Evolutionary conservation across 345 rosid species (phyloP).

Genomic region (Eucalyptus rudis): DNA sequence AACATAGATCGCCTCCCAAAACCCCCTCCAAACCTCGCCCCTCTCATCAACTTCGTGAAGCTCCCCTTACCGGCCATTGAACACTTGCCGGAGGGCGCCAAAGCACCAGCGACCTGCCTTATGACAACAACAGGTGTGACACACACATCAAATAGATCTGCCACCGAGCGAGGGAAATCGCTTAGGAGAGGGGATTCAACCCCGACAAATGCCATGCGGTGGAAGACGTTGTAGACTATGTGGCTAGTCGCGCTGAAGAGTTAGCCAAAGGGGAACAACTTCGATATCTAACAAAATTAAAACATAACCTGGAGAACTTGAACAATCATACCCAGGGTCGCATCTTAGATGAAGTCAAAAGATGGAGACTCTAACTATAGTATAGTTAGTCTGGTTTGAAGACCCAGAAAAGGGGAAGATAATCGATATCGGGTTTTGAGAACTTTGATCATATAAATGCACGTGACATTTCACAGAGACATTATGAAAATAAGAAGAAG

Average conservation of each 20-base stretch:
- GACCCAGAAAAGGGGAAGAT: background rate
- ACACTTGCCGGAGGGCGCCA: slow-evolving; percentile 1
- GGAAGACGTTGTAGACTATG: too few species aligned
- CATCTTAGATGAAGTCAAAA: too few species aligned
- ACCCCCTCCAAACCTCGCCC: background rate
- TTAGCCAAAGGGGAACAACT: too few species aligned
- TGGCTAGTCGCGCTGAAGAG: too few species aligned
- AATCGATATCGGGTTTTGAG: fast-evolving
- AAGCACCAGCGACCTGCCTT: slow-evolving; percentile 16
- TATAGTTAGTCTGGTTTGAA: background rate
- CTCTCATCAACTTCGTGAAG: background rate
- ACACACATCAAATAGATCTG: too few species aligned
- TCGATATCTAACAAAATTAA: too few species aligned
- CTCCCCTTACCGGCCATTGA: slow-evolving; percentile 1
- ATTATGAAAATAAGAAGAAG: background rate
- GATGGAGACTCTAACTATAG: background rate
- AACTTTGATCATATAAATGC: background rate
- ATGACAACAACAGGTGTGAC: background rate
- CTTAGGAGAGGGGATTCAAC: too few species aligned
- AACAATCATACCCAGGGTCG: too few species aligned
- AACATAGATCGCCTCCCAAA: slow-evolving; percentile 13
- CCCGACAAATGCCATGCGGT: too few species aligned
- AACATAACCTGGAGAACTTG: too few species aligned
- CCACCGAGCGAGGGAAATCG: too few species aligned
- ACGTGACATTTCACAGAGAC: fast-evolving